Evolutionary conservation across 257 asterid genomes (phyloP).

Genomic region (Sherardia arvensis): DNA sequence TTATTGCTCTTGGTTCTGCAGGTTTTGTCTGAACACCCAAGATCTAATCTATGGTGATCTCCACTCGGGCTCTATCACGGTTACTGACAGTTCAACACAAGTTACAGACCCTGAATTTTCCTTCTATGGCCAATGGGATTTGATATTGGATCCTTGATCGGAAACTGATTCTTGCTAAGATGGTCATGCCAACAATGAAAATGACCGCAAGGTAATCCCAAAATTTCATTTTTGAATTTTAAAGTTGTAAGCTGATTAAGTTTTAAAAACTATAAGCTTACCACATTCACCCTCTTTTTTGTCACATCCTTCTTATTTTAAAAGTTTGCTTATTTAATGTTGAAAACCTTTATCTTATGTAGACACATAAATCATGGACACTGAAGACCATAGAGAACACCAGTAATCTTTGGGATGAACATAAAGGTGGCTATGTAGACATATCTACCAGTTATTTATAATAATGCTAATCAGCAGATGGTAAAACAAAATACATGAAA

Average conservation of each 20-base stretch:
- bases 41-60: conserved; percentile 94
- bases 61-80: conserved; percentile 95
- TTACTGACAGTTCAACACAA: conserved; percentile 68
- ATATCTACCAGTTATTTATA: conserved; percentile 79
- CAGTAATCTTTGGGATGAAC: conserved; percentile 90
- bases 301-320: too few relatives aligned
- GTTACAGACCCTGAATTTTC: conserved; percentile 92
- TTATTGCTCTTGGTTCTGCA: conserved; percentile 28
- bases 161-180: conserved; percentile 87
- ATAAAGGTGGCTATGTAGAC: conserved; percentile 91
- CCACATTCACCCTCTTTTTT: too few relatives aligned
- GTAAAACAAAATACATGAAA: conserved; percentile 55
- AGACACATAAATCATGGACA: conserved; percentile 77
- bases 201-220: conserved; percentile 58
- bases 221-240: background rate
- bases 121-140: conserved; percentile 92
- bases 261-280: too few relatives aligned
- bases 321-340: background rate
- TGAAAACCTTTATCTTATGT: conserved; percentile 11
- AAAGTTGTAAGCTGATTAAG: too few relatives aligned
- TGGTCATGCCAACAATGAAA: conserved; percentile 60
- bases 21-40: conserved; percentile 95
- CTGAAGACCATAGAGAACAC: conserved; percentile 70
- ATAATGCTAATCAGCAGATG: conserved; percentile 43
- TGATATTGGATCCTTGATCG: conserved; percentile 90